Base-by-base conservation (phyloP, 768 basidiomycete genomes). In the Lactarius vividus region DNA sequence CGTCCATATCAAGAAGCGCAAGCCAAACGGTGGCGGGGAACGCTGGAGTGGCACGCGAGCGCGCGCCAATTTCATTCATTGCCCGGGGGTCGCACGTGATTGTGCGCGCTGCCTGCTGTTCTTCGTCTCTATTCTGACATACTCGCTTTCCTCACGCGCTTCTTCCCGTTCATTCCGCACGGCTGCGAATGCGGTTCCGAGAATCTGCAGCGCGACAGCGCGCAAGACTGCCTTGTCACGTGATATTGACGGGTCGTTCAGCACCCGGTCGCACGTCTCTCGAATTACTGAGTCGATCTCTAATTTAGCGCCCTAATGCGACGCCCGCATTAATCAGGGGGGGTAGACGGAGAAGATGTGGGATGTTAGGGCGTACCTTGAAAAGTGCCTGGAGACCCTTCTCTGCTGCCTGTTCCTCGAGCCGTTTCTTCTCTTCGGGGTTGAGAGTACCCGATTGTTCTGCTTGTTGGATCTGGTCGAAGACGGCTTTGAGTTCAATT, bases 351-450 rank as follows among this genome's bases (percentile, higher is more conserved):
- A 59, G 52, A 28, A 10, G 31, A 28, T 62, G 23, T 6, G 56
- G 61, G 56, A 28, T 44, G 13, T 52, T 62, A n/a, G 64, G 31
- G 57, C 73, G 55, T 58, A 88, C 92, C 82, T 95, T 96, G 84
- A 96, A 96, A 35, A 96, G 77, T 1, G 94, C 92, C 71, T 94
- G 91, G 1, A 96, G 75, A 15, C 92, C 94, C 75, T 95, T 96
- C 79, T 96, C 94, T 0, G 94, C 94, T 0, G 94, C 94, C 72
- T 94, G 91, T 71, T 96, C 94, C 73, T 96, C 94, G 1, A 96
- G 78, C 63, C 87, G 84, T 73, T 83, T 86, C 78, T 86, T 88
- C 77, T 94, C 91, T 52, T 94, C 93, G 0, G 88, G 85, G 33
- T 79, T 80, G 46, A 94, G 77, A 65, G 88, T 91, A 1, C 94